Percentiles rank a stretch among this genome's conserved stretches.
phyloP scores from a whole-genome alignment of 257 asterid genomes.

The Salvia miltiorrhiza region DNA sequence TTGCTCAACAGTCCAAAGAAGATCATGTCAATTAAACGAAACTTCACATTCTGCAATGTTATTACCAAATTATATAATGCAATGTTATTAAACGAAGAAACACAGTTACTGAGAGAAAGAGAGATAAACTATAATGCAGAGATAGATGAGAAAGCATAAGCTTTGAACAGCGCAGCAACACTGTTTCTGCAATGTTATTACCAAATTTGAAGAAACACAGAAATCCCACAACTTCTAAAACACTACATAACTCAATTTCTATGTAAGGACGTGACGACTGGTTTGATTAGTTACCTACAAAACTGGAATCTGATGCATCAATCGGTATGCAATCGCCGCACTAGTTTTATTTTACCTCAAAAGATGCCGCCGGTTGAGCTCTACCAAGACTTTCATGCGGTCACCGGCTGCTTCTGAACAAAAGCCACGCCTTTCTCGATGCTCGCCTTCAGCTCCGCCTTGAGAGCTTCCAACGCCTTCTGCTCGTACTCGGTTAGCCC shows the following conservation, averaged over 20 bases:
- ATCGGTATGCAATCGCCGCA: constrained; percentile 18
- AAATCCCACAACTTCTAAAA: constrained; percentile 32
- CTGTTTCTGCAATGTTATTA: constrained; percentile 19
- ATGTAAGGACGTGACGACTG: neutral
- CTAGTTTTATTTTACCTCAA: constrained; percentile 19
- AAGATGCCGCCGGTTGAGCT: constrained; percentile 14
- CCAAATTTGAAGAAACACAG: constrained; percentile 14
- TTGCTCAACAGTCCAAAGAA: no score
- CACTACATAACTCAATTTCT: constrained; percentile 31
- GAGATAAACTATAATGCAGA: no score
- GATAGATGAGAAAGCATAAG: neutral
- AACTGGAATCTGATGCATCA: constrained; percentile 33
- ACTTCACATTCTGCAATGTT: no score
- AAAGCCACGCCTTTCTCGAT: constrained; percentile 78
- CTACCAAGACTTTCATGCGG: constrained; percentile 37
- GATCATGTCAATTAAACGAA: no score
- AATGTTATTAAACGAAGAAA: no score
- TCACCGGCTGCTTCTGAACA: constrained; percentile 56
- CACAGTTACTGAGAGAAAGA: no score
- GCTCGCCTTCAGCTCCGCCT: constrained; percentile 76
- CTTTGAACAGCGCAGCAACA: constrained; percentile 8
- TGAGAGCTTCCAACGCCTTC: constrained; percentile 76
- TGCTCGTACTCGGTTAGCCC: constrained; percentile 72
- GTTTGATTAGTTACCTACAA: constrained; percentile 35
- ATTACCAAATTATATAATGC: no score